Evolutionary conservation across 768 basidiomycete species (phyloP), one percentile per base, ranked within the genome.

Genomic region (Hydnum rufescens): DNA sequence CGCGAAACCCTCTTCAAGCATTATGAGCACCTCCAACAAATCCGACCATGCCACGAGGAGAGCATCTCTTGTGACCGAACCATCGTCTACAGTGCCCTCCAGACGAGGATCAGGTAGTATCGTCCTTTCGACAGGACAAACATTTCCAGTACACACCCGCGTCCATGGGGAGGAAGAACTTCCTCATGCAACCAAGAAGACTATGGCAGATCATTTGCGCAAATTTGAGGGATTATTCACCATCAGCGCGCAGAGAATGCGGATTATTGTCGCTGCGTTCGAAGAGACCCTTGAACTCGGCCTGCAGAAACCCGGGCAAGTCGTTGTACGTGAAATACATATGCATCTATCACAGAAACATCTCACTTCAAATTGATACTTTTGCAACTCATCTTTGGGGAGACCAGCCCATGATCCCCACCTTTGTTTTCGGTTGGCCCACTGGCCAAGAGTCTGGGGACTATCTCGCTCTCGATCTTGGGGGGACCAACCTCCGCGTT

Each of bases 401-500:
- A 47, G 26, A 13, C 13, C 26, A 89, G 86, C 85, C 85, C 18
- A 88, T 90, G 95, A 87, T 97, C 51, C 95, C 95, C 3, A 92
- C 95, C 0, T 99, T 71, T 64, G 95, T 97, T 48, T 96, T 97
- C 59, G 84, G 82, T 26, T 97, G 88, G 82, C 95, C 95, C 4
- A 76, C 79, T 5, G 88, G 92, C 3, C 66, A 82, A 54, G 95
- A 99, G 69, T 72, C 70, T 8, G 93, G 95, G 6, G 82, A 90
- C 51, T 95, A 72, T 65, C 78, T 97, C 32, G 89, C 95, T 4
- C 68, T 99, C 30, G 85, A 89, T 65, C 79, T 89, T 32, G 85
- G 86, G 50, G 92, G 92, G 31, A 97, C 93, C 23, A 97, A 99
- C 62, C 74, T 99, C n/a, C 89, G 95, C 42, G 95, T 96, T 42